Conservation (phyloP, 352 stramenopile genomes). For the Pythium aquatile region DNA sequence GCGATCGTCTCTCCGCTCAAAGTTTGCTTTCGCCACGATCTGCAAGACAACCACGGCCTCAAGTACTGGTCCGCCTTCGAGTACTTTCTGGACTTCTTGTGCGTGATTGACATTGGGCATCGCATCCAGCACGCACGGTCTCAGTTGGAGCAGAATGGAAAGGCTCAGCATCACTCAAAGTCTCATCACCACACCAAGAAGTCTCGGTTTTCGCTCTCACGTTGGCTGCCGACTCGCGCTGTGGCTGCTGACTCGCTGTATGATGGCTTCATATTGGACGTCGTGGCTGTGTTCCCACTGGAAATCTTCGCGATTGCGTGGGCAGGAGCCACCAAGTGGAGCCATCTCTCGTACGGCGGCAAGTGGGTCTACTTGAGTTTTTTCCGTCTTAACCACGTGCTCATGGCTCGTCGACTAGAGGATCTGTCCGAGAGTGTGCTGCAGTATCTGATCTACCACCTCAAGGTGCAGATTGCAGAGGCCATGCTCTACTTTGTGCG, state of each 20-base stretch:
- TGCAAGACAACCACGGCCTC: slow-evolving; percentile 31
- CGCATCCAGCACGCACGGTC: slow-evolving; percentile 29
- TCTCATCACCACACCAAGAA: slow-evolving; percentile 9
- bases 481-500: slow-evolving; percentile 44
- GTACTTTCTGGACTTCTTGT: slow-evolving; percentile 55
- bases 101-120: slow-evolving; percentile 39
- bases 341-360: slow-evolving; percentile 25
- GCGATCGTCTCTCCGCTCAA: slow-evolving; percentile 50
- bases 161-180: background rate
- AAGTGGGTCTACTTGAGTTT: slow-evolving; percentile 46
- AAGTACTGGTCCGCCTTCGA: slow-evolving; percentile 46
- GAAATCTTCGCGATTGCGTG: slow-evolving; percentile 38
- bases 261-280: slow-evolving; percentile 36
- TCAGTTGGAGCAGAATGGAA: slow-evolving; percentile 14
- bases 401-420: slow-evolving; percentile 38
- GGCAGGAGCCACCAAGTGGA: slow-evolving; percentile 1
- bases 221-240: background rate
- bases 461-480: slow-evolving; percentile 45
- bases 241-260: slow-evolving; percentile 13
- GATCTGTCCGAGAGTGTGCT: slow-evolving; percentile 46
- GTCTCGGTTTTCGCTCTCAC: background rate
- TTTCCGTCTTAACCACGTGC: slow-evolving; percentile 55
- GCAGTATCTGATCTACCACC: slow-evolving; percentile 62
- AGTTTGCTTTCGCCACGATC: slow-evolving; percentile 50
- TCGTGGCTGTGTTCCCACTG: slow-evolving; percentile 45